These are phyloP conservation scores for Colletotrichum sp. DNA, from an alignment of 2,329 filamentous ascomycete genomes.

Conservation along the genomic window DNA sequence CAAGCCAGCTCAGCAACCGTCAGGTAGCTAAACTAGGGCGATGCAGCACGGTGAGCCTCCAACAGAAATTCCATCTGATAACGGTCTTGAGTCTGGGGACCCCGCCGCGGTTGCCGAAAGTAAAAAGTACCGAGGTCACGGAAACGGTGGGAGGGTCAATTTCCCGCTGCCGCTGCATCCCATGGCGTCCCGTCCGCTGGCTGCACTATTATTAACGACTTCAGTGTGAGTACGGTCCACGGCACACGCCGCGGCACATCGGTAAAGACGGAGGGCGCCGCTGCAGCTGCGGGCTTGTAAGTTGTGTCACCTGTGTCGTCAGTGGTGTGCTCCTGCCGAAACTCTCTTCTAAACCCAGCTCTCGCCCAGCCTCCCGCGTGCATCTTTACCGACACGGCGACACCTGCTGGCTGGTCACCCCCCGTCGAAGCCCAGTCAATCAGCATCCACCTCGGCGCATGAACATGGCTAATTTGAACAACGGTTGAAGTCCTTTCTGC, in stretches of 20 bases:
- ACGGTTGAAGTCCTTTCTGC: neutral
- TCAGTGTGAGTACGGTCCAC: neutral
- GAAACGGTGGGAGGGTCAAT: neutral
- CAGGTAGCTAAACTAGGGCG: neutral
- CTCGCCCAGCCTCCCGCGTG: neutral
- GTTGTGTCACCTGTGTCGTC: neutral
- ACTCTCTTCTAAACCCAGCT: neutral
- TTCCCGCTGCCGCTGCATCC: neutral
- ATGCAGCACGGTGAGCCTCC: neutral
- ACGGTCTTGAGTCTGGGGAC: conserved; percentile 5
- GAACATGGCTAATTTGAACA: conserved; percentile 14
- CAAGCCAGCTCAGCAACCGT: neutral
- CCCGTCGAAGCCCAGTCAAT: neutral
- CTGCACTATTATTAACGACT: neutral
- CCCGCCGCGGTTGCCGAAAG: conserved; percentile 11
- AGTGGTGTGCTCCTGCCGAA: neutral
- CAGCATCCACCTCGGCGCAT: conserved; percentile 14
- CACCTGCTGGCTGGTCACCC: neutral
- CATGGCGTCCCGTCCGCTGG: neutral
- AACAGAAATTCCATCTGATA: conserved; percentile 13
- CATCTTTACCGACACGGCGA: neutral
- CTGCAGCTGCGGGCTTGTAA: neutral
- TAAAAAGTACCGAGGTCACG: conserved; percentile 13
- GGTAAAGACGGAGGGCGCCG: neutral
- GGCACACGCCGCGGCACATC: neutral